These are phyloP conservation scores for Ophiostoma himal-ulmi DNA, from an alignment of 2,329 filamentous ascomycete genomes.

Conservation along the genomic window DNA sequence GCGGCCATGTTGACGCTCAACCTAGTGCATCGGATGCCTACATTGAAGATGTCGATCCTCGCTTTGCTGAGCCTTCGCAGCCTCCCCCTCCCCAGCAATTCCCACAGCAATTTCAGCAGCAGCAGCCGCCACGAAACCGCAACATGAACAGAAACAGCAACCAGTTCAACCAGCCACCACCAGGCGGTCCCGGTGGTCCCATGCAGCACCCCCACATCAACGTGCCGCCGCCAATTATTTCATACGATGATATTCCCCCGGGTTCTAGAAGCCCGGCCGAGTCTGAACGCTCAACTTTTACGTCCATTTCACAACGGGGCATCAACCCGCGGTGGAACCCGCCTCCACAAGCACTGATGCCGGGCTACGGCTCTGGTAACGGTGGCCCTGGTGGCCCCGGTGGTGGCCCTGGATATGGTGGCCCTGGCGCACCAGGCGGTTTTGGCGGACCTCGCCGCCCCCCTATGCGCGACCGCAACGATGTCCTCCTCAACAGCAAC, in stretches of 20 bases:
- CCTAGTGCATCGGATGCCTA: conserved; percentile 44
- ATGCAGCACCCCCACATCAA: conserved; percentile 20
- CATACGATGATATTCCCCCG: conserved; percentile 35
- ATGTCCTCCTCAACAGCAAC: conserved; percentile 70
- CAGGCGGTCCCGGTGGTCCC: conserved; percentile 4
- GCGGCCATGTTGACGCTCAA: conserved; percentile 4
- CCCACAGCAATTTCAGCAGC: background rate
- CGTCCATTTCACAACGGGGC: conserved; percentile 80
- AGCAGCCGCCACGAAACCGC: background rate
- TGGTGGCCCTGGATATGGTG: conserved; percentile 23
- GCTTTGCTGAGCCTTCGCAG: conserved; percentile 55
- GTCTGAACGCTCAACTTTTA: conserved; percentile 80
- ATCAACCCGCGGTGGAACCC: conserved; percentile 84
- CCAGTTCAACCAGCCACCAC: conserved; percentile 29
- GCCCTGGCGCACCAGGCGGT: background rate
- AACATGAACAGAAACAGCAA: conserved; percentile 27
- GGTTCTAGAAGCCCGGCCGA: conserved; percentile 64
- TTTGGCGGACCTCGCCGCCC: conserved; percentile 30
- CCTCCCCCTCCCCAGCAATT: background rate
- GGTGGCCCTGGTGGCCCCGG: conserved; percentile 22
- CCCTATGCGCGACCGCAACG: conserved; percentile 54
- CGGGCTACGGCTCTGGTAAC: conserved; percentile 34
- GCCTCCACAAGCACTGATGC: conserved; percentile 40
- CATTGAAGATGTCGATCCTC: conserved; percentile 90
- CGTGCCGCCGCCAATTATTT: conserved; percentile 25